Base-by-base conservation (phyloP, 306 rosid species). In the Mimosa bimucronata region DNA sequence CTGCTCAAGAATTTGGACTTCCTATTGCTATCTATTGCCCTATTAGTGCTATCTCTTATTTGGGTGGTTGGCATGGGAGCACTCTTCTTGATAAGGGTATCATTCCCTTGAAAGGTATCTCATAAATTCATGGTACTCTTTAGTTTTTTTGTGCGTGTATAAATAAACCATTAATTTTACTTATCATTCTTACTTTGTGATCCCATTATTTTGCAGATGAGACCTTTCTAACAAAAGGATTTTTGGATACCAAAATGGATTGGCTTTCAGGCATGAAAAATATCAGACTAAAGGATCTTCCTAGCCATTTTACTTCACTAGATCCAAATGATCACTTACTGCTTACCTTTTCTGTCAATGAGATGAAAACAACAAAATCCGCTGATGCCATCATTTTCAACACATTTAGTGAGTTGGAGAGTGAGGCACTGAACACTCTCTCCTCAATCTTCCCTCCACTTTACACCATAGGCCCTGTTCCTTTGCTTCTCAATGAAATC, bases 31-130 rank as follows among this genome's bases (percentile, higher is more conserved):
- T 57, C 6, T 57, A 57, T 57, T 57, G 64, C 14, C 64, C 64
- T 57, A 57, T 57, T 9, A 57, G 29, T 57, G 64, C 29, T 23
- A 23, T 57, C 0, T 21, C 64, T 0, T 57, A 21, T 23, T 23
- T 57, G 30, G 29, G 14, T 57, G 15, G 0, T 57, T 57, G 64
- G 29, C 30, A 57, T 19, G 6, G 30, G 23, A 1, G 15, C 6
- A 57, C 64, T 57, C 64, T 57, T 57, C 64, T 57, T 21, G 64
- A 57, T 57, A 57, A 57, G 64, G 64, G 30, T 23, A 23, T 57
- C 64, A 57, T 57, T 57, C 64, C 64, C 1, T 9, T 57, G 29
- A 57, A 57, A 57, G 30, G 64, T 57, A 57, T 7, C 0, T 0
- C 58, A 18, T 48, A 14, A 0, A 19, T 48, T 16, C 16, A n/a